Percentiles rank a stretch among this genome's conserved stretches.
phyloP scores from a whole-genome alignment of 768 basidiomycete species.

The Leccinellum rugosiceps region DNA sequence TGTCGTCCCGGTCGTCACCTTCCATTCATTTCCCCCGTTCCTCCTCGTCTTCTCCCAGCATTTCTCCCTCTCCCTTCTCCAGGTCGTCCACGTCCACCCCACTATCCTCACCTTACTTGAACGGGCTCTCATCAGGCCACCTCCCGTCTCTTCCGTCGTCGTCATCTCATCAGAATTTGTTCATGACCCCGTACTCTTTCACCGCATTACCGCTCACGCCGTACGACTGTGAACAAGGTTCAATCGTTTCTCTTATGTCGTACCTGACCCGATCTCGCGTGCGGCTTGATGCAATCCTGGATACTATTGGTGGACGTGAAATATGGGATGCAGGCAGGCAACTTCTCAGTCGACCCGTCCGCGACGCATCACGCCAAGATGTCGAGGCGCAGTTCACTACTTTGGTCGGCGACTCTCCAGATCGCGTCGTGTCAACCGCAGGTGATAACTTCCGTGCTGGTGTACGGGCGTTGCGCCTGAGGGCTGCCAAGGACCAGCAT shows the following conservation, averaged over 20 bases:
- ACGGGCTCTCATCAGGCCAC: slow-evolving; percentile 22
- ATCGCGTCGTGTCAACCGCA: slow-evolving; percentile 62
- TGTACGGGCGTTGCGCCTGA: slow-evolving; percentile 52
- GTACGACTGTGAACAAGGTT: slow-evolving; percentile 27
- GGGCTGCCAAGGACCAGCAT: slow-evolving; percentile 27
- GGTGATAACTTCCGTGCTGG: slow-evolving; percentile 74
- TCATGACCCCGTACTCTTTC: slow-evolving; percentile 30
- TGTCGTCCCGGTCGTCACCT: slow-evolving; percentile 22
- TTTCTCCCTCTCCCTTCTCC: slow-evolving; percentile 34
- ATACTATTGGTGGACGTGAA: slow-evolving; percentile 76
- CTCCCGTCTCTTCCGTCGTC: slow-evolving; percentile 27
- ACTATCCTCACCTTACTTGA: slow-evolving; percentile 29
- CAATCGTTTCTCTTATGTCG: slow-evolving; percentile 23
- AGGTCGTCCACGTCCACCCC: slow-evolving; percentile 30
- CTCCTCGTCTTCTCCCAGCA: slow-evolving; percentile 29
- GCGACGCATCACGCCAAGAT: slow-evolving; percentile 28
- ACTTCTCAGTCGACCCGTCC: slow-evolving; percentile 44
- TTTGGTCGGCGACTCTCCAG: slow-evolving; percentile 67
- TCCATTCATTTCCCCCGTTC: slow-evolving; percentile 26
- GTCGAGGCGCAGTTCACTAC: slow-evolving; percentile 67
- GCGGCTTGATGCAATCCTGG: slow-evolving; percentile 75
- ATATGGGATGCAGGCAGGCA: slow-evolving; percentile 73
- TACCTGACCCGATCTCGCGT: slow-evolving; percentile 28
- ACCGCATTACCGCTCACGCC: slow-evolving; percentile 27
- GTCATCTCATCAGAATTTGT: slow-evolving; percentile 23